Evolutionary conservation across 805 yeast genomes (phyloP).

Genomic region (Barnettozyma vustinii): DNA sequence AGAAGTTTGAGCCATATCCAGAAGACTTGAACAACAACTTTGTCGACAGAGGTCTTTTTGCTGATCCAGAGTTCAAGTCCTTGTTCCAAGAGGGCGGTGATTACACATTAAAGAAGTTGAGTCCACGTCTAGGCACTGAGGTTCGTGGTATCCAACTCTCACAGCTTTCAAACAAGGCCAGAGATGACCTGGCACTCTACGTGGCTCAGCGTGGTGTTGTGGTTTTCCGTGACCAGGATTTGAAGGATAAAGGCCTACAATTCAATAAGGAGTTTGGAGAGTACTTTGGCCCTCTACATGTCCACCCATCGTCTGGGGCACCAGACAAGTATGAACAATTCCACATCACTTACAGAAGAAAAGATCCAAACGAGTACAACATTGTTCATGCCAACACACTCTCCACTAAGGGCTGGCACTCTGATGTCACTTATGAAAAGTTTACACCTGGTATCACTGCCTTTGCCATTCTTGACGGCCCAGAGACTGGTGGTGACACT

Average conservation of each 20-base stretch:
- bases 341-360: slow-evolving; percentile 53
- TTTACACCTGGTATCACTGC: slow-evolving; percentile 72
- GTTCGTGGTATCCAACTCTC: slow-evolving; percentile 55
- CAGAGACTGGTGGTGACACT: slow-evolving; percentile 74
- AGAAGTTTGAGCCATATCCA: slow-evolving; percentile 43
- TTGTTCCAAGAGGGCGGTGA: slow-evolving; percentile 37
- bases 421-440: slow-evolving; percentile 68
- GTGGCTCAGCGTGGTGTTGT: slow-evolving; percentile 69
- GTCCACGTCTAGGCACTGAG: slow-evolving; percentile 70
- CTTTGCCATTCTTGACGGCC: slow-evolving; percentile 56
- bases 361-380: slow-evolving; percentile 30
- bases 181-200: slow-evolving; percentile 63
- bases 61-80: slow-evolving; percentile 51
- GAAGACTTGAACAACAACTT: slow-evolving; percentile 43
- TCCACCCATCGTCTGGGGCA: slow-evolving; percentile 71
- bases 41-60: slow-evolving; percentile 59
- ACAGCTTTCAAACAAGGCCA: slow-evolving; percentile 44
- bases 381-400: slow-evolving; percentile 24
- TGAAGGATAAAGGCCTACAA: slow-evolving; percentile 46
- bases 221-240: slow-evolving; percentile 61
- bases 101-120: slow-evolving; percentile 35
- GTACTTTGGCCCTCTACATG: slow-evolving; percentile 66
- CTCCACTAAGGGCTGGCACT: slow-evolving; percentile 47
- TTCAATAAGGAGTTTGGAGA: slow-evolving; percentile 46
- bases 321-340: slow-evolving; percentile 55